Evolutionary conservation across 2,329 filamentous ascomycete genomes (phyloP), one percentile per base, ranked within the genome.

Genomic region (Curvularia hawaiiensis): DNA sequence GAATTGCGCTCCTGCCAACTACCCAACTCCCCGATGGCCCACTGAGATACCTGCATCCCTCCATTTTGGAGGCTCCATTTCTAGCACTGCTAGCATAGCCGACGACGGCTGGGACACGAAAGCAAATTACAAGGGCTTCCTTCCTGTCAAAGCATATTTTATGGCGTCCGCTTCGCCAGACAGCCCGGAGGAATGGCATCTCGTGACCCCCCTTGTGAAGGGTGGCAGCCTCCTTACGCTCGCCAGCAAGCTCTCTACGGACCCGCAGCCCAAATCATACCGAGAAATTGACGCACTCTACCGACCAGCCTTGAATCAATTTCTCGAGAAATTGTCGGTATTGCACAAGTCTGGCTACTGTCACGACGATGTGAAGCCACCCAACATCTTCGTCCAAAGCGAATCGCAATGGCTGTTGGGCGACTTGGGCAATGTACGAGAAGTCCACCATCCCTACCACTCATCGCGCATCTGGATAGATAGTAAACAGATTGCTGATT

Each of bases 311-410:
- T 71, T 78, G 43, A 52, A 70, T 28, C 26, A 54, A 10, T 53
- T 76, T 3, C 68, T 77, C 9, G 12, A 26, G 0, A 62, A 53
- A 10, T 56, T 77, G 5, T 50, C 62, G 12, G 39, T 14, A 1
- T 60, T 78, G 4, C 75, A 78, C 49, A 30, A 30, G 7, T 58
- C 58, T 12, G 72, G 72, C 14, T 71, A 68, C 40, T 77, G 75
- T 58, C 75, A 78, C 52, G 72, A 78, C 59, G 75, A 78, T 41
- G 58, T 77, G 44, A 77, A 77, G 55, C 68, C 70, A 0, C 60
- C 61, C 49, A 77, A 77, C 41, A 65, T 78, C 33, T 74, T 75
- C 31, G 52, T 73, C 8, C 39, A 59, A 46, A 58, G 63, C 10
- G 33, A 58, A 5, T 48, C 55, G 3, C 52, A 67, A 24, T 77